These are phyloP conservation scores for Psidium guajava DNA, from an alignment of 345 rosid species.

Conservation along the genomic window DNA sequence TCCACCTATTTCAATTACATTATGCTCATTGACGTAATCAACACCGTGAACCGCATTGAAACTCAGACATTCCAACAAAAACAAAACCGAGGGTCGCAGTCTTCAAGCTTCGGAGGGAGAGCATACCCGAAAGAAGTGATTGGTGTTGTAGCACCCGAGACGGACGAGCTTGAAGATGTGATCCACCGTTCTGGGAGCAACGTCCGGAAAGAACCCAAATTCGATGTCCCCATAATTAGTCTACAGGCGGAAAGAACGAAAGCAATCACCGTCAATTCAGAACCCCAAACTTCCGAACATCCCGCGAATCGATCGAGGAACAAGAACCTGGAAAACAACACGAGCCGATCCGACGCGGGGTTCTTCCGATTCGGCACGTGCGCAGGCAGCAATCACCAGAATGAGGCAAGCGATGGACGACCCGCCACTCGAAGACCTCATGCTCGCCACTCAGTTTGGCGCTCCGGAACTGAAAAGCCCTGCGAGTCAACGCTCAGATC, in stretches of 20 bases:
- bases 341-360: constrained; percentile 83
- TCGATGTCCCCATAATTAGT: constrained; percentile 82
- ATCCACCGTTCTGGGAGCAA: constrained; percentile 87
- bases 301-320: neutral
- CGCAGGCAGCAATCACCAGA: constrained; percentile 1
- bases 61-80: neutral
- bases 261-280: neutral
- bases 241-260: constrained; percentile 21
- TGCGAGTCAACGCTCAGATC: neutral
- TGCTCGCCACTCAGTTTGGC: neutral
- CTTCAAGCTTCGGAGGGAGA: neutral
- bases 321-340: constrained; percentile 78
- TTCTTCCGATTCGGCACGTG: constrained; percentile 27
- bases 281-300: neutral
- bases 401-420: neutral
- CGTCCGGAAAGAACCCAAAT: constrained; percentile 76
- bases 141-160: constrained; percentile 81
- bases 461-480: neutral
- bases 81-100: neutral
- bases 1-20: constrained; percentile 45
- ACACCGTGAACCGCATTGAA: neutral
- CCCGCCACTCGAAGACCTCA: neutral
- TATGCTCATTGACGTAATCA: neutral
- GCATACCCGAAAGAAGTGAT: constrained; percentile 88
- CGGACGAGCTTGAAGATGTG: constrained; percentile 95